Base-by-base conservation (phyloP, 768 basidiomycete species). In the Cubamyces lactineus region DNA sequence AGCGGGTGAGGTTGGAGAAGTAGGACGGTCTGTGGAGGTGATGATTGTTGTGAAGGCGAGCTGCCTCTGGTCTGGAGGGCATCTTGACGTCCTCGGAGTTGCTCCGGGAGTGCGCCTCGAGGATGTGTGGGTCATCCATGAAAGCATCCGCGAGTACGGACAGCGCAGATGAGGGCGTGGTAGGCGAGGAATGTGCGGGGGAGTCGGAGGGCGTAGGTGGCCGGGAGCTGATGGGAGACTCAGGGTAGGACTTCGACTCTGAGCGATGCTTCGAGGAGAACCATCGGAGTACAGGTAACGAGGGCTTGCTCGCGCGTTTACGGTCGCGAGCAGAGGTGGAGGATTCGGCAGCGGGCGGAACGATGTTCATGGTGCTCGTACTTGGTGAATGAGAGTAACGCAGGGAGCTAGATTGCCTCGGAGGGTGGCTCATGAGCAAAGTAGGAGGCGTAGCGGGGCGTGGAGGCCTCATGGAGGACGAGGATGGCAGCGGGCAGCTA, bases 1-100 rank as follows among this genome's bases (percentile, higher is more conserved):
- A 78, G 48, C 86, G 82, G 3, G 85, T 80, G 81, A 26, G 72
- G 72, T 51, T 81, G 80, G 1, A 84, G 82, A 30, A 69, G 60
- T 70, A 70, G 42, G 62, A 65, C 19, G 68, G 64, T 12, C 67
- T 49, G 16, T 66, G 69, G 34, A 71, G 65, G 30, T 65, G 56
- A 17, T 51, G 63, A 5, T 28, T 23, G 69, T 71, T 8, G 71
- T 67, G 34, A 34, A 34, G 34, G 5, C 62, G 66, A 21, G 71
- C 66, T 17, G 72, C 63, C 38, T 70, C 17, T 13, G 73, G 69
- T 15, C 65, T 68, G 0, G 62, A 60, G 17, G 74, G 74, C 11
- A 73, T 58, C 57, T 53, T 58, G 26, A 70, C 59, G 13, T 57
- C 64, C 13, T 61, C 60, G 6, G 60, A 53, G 34, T 55, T 34